Conservation (phyloP, 345 rosid species). For the Punica granatum region DNA sequence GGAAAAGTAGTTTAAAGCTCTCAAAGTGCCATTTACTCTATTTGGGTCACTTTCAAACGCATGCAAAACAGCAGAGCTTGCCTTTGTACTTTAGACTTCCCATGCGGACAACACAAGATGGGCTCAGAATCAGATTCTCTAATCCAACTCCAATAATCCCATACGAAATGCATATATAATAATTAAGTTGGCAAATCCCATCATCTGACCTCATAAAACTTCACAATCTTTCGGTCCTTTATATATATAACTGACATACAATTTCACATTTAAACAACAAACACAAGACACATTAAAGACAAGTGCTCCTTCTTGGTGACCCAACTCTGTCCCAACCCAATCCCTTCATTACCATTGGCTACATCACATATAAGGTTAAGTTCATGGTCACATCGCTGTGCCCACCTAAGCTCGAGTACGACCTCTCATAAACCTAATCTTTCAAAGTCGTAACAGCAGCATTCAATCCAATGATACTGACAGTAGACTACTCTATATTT, state of each 20-base stretch:
- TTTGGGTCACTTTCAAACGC: background rate
- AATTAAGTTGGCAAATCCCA: background rate
- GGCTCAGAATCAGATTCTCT: background rate
- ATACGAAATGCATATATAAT: background rate
- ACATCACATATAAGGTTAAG: background rate
- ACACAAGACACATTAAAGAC: background rate
- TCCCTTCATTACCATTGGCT: constrained; percentile 1
- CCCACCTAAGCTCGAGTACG: constrained; percentile 1
- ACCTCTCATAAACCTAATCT: background rate
- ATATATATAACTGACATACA: background rate
- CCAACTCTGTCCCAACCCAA: constrained; percentile 4
- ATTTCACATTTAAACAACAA: background rate
- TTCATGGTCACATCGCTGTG: background rate
- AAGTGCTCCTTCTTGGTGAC: background rate
- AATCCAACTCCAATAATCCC: background rate
- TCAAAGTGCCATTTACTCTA: background rate
- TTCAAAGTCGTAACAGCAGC: background rate
- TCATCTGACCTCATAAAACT: background rate
- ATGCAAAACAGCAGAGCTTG: no score
- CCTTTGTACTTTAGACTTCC: background rate
- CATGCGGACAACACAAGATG: background rate
- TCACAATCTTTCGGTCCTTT: background rate
- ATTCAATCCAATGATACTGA: background rate
- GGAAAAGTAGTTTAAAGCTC: no score
- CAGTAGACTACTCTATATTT: background rate